These are phyloP conservation scores for Kalmanozyma brasiliensis DNA, from an alignment of 1,284 basidiomycete genomes.

Conservation along the genomic window DNA sequence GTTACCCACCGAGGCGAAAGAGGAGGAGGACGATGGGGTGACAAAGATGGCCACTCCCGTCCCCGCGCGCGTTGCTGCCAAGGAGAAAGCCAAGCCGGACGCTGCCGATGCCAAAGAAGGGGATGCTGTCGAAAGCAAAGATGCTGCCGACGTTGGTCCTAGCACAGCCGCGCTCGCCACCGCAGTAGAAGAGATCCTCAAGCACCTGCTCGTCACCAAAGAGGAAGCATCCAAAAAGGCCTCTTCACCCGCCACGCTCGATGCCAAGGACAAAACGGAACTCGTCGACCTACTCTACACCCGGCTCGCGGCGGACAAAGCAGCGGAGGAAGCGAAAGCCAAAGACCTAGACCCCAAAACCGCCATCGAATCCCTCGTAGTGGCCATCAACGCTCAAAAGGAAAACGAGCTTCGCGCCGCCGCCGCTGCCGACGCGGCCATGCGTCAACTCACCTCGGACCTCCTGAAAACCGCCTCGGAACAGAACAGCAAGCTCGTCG, in stretches of 20 bases:
- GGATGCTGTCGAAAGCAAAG: slow-evolving; percentile 8
- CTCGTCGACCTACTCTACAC: slow-evolving; percentile 45
- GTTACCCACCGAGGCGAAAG: slow-evolving; percentile 25
- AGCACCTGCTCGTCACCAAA: slow-evolving; percentile 58
- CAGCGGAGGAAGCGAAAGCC: slow-evolving; percentile 28
- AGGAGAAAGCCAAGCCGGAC: slow-evolving; percentile 15
- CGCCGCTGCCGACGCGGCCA: slow-evolving; percentile 40
- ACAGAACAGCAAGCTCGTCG: slow-evolving; percentile 53
- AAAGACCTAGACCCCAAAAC: slow-evolving; percentile 54
- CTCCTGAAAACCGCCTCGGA: slow-evolving; percentile 47
- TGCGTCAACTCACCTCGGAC: slow-evolving; percentile 49
- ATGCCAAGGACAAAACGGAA: slow-evolving; percentile 49
- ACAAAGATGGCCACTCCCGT: slow-evolving; percentile 33
- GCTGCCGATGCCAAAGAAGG: slow-evolving; percentile 1
- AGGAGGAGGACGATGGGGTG: slow-evolving; percentile 11
- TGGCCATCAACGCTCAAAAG: slow-evolving; percentile 54
- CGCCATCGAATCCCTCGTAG: slow-evolving; percentile 59
- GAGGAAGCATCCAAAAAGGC: slow-evolving; percentile 51
- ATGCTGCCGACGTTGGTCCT: too few relatives aligned
- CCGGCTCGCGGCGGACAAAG: slow-evolving; percentile 36
- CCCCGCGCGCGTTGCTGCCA: slow-evolving; percentile 15
- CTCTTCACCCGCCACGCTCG: slow-evolving; percentile 18
- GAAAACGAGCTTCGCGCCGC: slow-evolving; percentile 39
- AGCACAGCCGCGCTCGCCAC: slow-evolving; percentile 47
- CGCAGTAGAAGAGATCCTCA: slow-evolving; percentile 63